Base-by-base conservation (phyloP, 2,329 filamentous ascomycete species). In the Fusarium metavorans region DNA sequence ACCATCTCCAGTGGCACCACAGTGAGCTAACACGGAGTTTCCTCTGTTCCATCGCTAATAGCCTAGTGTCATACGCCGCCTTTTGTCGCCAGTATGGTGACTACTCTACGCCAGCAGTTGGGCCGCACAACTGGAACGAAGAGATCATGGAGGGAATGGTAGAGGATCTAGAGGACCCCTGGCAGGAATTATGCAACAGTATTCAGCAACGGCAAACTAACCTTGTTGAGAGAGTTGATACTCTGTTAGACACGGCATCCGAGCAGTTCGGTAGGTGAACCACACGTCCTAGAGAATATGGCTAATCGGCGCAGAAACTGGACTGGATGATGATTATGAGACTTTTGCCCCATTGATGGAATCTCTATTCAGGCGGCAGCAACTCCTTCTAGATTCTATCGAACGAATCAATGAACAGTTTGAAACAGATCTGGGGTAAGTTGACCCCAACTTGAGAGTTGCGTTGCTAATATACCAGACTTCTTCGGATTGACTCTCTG, bases 21-120 rank as follows among this genome's bases (percentile, higher is more conserved):
- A 9, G 78, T 79, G 66, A 69, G 64, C 64, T 9, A 5, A 5
- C 27, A 3, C 3, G n/a, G 7, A 14, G 7, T 13, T 18, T 5
- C 3, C 10, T 4, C 3, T 8, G 6, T 18, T 60, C 13, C 23
- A 20, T 2, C 16, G 41, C 57, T 72, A 34, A 68, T 4, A n/a
- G 13, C 57, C 39, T 59, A 48, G 79, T 25, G 6, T 74, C 81
- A 1, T 87, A 86, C 60, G 66, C 80, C 20, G 85, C 86, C 0
- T 88, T 87, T 66, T 87, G 85, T 59, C 77, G 81, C 16, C 78
- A 87, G 0, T 84, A 80, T 59, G 86, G 86, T 0, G 70, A 79
- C 9, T 70, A 87, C 59, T 62, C 0, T 4, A 86, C 84, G 0
- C 0, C 5, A 0, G 41, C 50, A 0, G 72, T 67, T 4, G 81